phyloP scores from a whole-genome alignment of 257 asterid species.

The Lithospermum erythrorhizon region DNA sequence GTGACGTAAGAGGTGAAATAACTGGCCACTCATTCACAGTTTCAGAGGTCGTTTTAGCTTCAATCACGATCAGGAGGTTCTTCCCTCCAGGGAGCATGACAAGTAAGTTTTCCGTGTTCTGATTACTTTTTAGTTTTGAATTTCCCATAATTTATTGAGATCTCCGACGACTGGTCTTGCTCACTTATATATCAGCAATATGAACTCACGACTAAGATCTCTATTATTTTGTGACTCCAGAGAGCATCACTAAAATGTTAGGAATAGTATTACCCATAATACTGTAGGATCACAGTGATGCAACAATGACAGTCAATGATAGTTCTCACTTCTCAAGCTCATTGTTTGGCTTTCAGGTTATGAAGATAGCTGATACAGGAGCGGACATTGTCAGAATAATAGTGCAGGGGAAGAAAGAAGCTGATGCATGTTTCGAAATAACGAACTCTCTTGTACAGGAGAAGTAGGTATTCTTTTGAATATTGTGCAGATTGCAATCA shows the following conservation, averaged over 20 bases:
- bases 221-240: no score
- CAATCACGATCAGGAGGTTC: background rate
- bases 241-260: no score
- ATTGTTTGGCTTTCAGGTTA: slow-evolving; percentile 49
- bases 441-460: slow-evolving; percentile 85
- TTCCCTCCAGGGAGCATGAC: background rate
- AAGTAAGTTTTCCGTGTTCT: background rate
- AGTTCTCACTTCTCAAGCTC: slow-evolving; percentile 1
- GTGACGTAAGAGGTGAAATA: background rate
- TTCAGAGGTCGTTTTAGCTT: background rate
- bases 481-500: no score
- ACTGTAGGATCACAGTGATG: background rate
- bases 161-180: no score
- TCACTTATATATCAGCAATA: no score
- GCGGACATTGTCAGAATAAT: slow-evolving; percentile 95
- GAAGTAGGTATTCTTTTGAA: slow-evolving; percentile 46
- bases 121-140: no score
- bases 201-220: no score
- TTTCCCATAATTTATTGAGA: no score
- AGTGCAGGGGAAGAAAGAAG: slow-evolving; percentile 98
- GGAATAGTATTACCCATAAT: background rate
- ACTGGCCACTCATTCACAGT: background rate
- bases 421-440: slow-evolving; percentile 89
- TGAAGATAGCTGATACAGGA: slow-evolving; percentile 93
- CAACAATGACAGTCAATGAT: slow-evolving; percentile 2